phyloP scores from a whole-genome alignment of 208 protist genomes.

The Trypanosoma mega region DNA sequence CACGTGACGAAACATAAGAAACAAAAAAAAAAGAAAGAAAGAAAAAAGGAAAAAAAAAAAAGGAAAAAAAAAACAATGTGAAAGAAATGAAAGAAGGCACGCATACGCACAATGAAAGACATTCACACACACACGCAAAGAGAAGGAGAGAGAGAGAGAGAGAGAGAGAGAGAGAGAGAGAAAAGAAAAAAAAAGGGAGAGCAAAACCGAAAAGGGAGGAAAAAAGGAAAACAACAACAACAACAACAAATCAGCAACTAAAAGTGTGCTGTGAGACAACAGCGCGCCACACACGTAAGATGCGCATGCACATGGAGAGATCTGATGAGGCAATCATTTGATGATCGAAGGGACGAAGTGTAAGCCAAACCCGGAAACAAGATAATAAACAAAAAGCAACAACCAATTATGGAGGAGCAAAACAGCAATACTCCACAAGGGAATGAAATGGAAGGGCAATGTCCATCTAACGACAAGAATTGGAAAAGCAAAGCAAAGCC shows the following conservation, averaged over 20 bases:
- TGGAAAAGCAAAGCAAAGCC: too few relatives aligned
- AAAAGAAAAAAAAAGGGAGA: neutral
- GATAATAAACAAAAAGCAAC: too few relatives aligned
- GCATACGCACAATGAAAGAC: neutral
- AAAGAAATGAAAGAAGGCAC: slow-evolving; percentile 6
- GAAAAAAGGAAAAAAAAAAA: neutral
- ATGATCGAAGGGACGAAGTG: too few relatives aligned
- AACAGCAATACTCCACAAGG: too few relatives aligned
- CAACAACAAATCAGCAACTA: neutral
- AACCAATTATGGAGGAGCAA: too few relatives aligned
- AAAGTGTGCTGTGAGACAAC: neutral
- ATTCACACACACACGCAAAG: neutral
- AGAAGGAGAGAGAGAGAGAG: neutral
- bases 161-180: neutral
- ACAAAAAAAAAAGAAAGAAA: neutral
- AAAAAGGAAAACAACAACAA: neutral
- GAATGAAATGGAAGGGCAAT: too few relatives aligned
- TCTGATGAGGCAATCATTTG: too few relatives aligned
- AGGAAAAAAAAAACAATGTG: neutral
- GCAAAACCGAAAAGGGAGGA: neutral
- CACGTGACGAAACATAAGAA: neutral
- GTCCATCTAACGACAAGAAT: too few relatives aligned
- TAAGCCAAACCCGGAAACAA: too few relatives aligned
- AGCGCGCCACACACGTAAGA: too few relatives aligned
- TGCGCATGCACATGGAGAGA: too few relatives aligned